Evolutionary conservation across 208 protist species (phyloP), one percentile per base, ranked within the genome.

Genomic region (Wallacemonas rigidus): DNA sequence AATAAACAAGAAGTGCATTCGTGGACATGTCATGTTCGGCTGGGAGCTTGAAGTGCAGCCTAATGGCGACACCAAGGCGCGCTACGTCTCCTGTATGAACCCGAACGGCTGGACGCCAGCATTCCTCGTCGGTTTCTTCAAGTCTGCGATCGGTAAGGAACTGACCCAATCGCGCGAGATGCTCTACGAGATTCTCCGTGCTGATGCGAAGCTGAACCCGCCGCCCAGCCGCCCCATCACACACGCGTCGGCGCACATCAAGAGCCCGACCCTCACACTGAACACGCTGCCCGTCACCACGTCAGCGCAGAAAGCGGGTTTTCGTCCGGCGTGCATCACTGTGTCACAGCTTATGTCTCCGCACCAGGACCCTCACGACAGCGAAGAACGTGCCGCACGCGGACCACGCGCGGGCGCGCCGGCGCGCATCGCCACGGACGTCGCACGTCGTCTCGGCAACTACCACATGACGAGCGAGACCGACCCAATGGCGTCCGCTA

Each of bases 71-170:
- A 89, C 84, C 53, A 67, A 83, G 64, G 85, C 84, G 40, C 88
- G 81, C 5, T 95, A 94, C 72, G 82, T 88, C 41, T 88, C 81
- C 12, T 93, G 87, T 82, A 91, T 96, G 85, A 93, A 85, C 69
- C 91, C 89, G 8, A 87, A 90, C 62, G 91, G 88, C 36, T 96
- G 91, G 89, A 85, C 89, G 14, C 91, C 91, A 17, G 88, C 89
- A 3, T 96, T 96, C 67, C 76, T 96, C n/a, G 75, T 96, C 2
- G 82, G 86, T 54, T 96, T 87, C 86, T 82, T 96, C 72, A 92
- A 94, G 82, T 83, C 77, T 12, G 87, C 84, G 64, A 91, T 94
- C 61, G 88, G 77, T 7, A 94, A 94, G 71, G 91, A 96, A 76
- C 69, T 96, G 39, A 71, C 80, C 63, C 67, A 74, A 43, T 78